Percentiles rank a stretch among this genome's conserved stretches.
phyloP scores from a whole-genome alignment of 305 asterid genomes.

The Rubia balearica region DNA sequence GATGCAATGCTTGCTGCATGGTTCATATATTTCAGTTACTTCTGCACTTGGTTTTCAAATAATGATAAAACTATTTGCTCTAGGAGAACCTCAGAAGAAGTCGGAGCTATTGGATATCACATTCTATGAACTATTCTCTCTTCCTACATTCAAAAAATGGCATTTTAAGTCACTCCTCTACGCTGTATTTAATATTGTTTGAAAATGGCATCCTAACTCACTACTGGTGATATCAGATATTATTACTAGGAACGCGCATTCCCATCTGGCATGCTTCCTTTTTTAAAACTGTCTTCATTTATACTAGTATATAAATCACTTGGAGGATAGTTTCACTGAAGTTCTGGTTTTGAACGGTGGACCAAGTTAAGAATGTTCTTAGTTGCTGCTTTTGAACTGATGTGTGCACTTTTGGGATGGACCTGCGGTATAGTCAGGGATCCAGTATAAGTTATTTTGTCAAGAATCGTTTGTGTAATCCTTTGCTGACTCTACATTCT shows the following conservation, averaged over 20 bases:
- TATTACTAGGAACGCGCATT: neutral
- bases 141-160: neutral
- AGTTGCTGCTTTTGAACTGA: too few relatives aligned
- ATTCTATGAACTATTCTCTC: neutral
- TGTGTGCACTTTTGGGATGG: neutral
- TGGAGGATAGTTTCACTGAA: neutral
- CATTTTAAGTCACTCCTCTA: neutral
- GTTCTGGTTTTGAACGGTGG: neutral
- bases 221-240: neutral
- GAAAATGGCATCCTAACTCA: neutral
- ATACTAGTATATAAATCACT: neutral
- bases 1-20: neutral
- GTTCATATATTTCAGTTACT: neutral
- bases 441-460: neutral
- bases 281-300: neutral
- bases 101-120: neutral
- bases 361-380: neutral
- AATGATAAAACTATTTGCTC: neutral
- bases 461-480: neutral
- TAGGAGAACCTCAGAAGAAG: neutral
- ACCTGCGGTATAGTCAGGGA: neutral
- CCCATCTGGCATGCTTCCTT: neutral
- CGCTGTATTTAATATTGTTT: neutral
- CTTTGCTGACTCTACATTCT: neutral
- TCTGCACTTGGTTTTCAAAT: neutral